These are phyloP conservation scores for Eremothecium cymbalariae DNA, from an alignment of 1,139 yeast genomes.

Conservation along the genomic window DNA sequence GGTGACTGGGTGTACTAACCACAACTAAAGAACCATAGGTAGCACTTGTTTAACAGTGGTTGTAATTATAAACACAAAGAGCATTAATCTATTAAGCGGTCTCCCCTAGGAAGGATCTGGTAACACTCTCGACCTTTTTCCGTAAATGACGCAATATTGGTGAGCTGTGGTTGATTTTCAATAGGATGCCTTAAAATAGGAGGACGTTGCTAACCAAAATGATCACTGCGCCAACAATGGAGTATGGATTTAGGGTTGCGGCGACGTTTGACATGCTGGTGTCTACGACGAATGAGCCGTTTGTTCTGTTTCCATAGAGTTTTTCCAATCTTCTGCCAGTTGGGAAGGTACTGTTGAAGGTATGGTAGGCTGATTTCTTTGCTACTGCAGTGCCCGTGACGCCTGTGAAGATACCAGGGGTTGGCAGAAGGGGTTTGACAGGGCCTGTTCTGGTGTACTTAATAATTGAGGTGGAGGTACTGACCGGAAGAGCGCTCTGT, in stretches of 20 bases:
- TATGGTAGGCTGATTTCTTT: background rate
- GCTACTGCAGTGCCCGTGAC: slow-evolving; percentile 4
- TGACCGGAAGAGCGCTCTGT: too few species aligned
- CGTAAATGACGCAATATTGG: background rate
- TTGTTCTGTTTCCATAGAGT: slow-evolving; percentile 2
- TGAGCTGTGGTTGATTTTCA: background rate
- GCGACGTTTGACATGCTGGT: slow-evolving; percentile 3
- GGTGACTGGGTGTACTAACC: too few species aligned
- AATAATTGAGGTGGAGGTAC: background rate
- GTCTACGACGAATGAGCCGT: slow-evolving; percentile 3
- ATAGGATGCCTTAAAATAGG: slow-evolving; percentile 5
- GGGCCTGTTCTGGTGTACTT: slow-evolving; percentile 3
- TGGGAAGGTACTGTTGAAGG: slow-evolving; percentile 4
- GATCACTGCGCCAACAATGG: slow-evolving; percentile 9
- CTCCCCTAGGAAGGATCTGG: too few species aligned
- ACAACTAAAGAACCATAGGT: too few species aligned
- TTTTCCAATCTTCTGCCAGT: slow-evolving; percentile 3
- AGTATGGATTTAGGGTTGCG: slow-evolving; percentile 7
- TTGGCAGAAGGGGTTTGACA: background rate
- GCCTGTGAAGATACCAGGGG: background rate
- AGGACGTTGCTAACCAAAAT: slow-evolving; percentile 8
- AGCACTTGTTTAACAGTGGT: too few species aligned
- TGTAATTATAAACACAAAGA: too few species aligned
- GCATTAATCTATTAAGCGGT: too few species aligned
- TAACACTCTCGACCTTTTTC: too few species aligned